Evolutionary conservation across 805 yeast genomes (phyloP).

Genomic region (Candida andamanensis): DNA sequence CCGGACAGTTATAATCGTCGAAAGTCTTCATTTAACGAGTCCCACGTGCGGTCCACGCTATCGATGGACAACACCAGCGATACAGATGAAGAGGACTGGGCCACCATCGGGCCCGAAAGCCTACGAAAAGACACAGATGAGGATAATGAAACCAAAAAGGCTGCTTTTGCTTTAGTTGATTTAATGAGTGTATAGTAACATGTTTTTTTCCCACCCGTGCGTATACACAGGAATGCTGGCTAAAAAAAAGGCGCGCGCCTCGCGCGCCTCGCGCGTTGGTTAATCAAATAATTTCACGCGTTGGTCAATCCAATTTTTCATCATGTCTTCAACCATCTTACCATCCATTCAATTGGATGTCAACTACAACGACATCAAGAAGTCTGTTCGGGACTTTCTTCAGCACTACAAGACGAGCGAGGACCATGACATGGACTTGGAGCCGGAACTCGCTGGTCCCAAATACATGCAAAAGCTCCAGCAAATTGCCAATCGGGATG

Average conservation of each 20-base stretch:
- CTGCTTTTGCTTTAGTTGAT: conserved; percentile 64
- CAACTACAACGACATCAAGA: conserved; percentile 64
- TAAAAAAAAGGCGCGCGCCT: conserved; percentile 2
- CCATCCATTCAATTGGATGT: conserved; percentile 68
- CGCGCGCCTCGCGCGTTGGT: conserved; percentile 2
- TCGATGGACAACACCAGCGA: conserved; percentile 56
- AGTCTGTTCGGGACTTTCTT: conserved; percentile 59
- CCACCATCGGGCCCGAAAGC: conserved; percentile 74
- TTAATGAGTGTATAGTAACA: conserved; percentile 31
- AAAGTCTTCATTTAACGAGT: conserved; percentile 40
- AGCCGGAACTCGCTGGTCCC: conserved; percentile 13
- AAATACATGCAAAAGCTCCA: conserved; percentile 77
- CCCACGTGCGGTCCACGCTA: conserved; percentile 27
- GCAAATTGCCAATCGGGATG: conserved; percentile 77
- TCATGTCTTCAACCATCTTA: conserved; percentile 31
- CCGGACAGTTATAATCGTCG: conserved; percentile 19
- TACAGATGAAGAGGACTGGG: conserved; percentile 98
- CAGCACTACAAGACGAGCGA: conserved; percentile 51
- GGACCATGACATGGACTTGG: conserved; percentile 11
- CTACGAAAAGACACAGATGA: conserved; percentile 36
- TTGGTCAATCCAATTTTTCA: neutral
- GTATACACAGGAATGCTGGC: no score
- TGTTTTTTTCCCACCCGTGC: no score
- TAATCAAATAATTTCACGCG: conserved; percentile 1
- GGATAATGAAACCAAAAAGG: conserved; percentile 35